phyloP scores from a whole-genome alignment of 192 early-diverging fungal genomes.

The Lobosporangium transversale region DNA sequence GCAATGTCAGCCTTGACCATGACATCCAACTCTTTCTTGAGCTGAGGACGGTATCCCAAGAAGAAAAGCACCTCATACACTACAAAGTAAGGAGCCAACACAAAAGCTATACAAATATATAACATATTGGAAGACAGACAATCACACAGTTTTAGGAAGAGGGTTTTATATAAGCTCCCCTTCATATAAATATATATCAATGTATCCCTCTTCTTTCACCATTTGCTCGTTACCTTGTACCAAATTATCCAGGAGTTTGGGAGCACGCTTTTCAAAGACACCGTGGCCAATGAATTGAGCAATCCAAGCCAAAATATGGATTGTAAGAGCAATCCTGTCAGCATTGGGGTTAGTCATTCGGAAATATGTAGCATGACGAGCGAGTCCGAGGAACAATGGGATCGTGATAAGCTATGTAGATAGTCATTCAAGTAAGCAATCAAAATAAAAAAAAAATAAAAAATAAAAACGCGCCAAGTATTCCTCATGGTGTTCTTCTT shows the following conservation, averaged over 20 bases:
- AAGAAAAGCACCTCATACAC: constrained; percentile 86
- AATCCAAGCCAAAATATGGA: constrained; percentile 85
- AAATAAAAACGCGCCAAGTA: constrained; percentile 16
- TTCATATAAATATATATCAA: too few relatives aligned
- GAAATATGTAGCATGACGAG: constrained; percentile 73
- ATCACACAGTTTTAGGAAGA: neutral
- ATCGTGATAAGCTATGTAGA: constrained; percentile 56
- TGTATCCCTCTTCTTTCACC: too few relatives aligned
- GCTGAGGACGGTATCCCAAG: constrained; percentile 79
- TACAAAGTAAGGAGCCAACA: constrained; percentile 96
- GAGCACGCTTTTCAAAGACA: constrained; percentile 85
- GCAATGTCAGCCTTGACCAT: constrained; percentile 66
- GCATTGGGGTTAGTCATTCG: constrained; percentile 59
- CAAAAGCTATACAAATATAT: constrained; percentile 66
- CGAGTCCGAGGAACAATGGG: constrained; percentile 71
- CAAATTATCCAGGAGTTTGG: constrained; percentile 87
- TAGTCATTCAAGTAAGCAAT: neutral
- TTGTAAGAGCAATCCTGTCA: constrained; percentile 59
- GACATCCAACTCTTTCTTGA: constrained; percentile 69
- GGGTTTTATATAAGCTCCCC: too few relatives aligned
- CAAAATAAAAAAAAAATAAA: constrained; percentile 6
- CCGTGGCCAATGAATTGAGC: constrained; percentile 93
- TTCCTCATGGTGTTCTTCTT: neutral
- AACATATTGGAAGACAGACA: neutral
- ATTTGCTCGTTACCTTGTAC: constrained; percentile 78